Conservation (phyloP, 2,329 filamentous ascomycete genomes). For the Biscogniauxia sp. region DNA sequence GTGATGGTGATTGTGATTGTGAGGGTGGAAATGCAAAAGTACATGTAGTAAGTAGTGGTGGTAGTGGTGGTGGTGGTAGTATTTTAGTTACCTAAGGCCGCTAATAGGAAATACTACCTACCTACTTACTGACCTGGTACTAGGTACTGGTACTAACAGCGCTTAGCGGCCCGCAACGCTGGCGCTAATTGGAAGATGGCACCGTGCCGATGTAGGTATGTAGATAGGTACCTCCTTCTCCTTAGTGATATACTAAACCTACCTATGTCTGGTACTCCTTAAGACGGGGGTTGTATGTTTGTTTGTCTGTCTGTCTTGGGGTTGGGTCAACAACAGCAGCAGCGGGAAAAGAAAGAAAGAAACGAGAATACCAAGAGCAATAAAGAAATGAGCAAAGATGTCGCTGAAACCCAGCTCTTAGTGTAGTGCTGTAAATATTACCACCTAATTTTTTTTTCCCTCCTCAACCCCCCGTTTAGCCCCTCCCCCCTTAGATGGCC, state of each 20-base stretch:
- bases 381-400: neutral
- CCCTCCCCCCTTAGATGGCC: too few relatives aligned
- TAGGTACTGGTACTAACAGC: neutral
- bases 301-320: neutral
- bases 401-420: neutral
- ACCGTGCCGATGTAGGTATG: neutral
- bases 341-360: neutral
- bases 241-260: too few relatives aligned
- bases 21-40: too few relatives aligned
- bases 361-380: too few relatives aligned
- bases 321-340: neutral
- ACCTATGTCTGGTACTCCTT: too few relatives aligned
- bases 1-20: too few relatives aligned
- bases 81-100: neutral
- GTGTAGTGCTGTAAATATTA: neutral
- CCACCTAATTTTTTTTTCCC: neutral
- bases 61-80: neutral
- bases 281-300: neutral
- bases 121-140: neutral
- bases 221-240: too few relatives aligned
- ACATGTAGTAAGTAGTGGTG: too few relatives aligned
- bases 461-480: neutral
- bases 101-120: neutral
- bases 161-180: neutral
- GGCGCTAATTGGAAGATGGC: neutral